Base-by-base conservation (phyloP, 345 rosid species). In the Salix suchowensis region DNA sequence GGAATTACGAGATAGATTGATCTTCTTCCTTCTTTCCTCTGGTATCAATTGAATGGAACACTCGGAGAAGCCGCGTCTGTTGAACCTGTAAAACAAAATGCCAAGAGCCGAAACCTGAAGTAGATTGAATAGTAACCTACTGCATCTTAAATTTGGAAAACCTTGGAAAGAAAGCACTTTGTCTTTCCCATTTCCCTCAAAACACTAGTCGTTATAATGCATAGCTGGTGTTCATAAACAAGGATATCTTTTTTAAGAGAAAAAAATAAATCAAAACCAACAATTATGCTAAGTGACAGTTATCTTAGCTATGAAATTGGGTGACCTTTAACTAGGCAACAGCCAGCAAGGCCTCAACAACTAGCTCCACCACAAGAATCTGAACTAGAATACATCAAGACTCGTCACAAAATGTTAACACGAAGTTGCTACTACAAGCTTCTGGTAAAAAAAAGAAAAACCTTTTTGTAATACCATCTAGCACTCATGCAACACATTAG, bases 21-120 rank as follows among this genome's bases (percentile, higher is more conserved):
- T 93, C 80, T 75, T 89, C 85, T 79, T 85, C 82, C 93, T 84
- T 83, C 90, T 93, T 82, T 80, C 79, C n/a, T 86, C 90, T 0
- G 97, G 98, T 82, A 95, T 84, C 86, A 76, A 68, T 68, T 93
- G 89, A 37, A 95, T 86, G 18, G 90, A 83, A 73, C 98, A 91
- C 79, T 93, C 94, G 6, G 81, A 60, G 86, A 91, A 95, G 67
- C 97, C 98, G 0, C 98, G 94, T 73, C 96, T 85, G 46, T 85
- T 90, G 72, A 91, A 91, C 96, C 96, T 91, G 83, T 39, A 74
- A 68, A 71, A 72, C 32, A 77, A 69, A 69, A 68, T 62, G 32
- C 34, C 21, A 8, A 30, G 52, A 46, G 12, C 32, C 21, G 42
- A 18, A 44, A 1, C 9, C 7, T 44, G 16, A 69, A 21, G 48